Evolutionary conservation across 768 basidiomycete genomes (phyloP).

Genomic region (Fomitopsis pulvina): DNA sequence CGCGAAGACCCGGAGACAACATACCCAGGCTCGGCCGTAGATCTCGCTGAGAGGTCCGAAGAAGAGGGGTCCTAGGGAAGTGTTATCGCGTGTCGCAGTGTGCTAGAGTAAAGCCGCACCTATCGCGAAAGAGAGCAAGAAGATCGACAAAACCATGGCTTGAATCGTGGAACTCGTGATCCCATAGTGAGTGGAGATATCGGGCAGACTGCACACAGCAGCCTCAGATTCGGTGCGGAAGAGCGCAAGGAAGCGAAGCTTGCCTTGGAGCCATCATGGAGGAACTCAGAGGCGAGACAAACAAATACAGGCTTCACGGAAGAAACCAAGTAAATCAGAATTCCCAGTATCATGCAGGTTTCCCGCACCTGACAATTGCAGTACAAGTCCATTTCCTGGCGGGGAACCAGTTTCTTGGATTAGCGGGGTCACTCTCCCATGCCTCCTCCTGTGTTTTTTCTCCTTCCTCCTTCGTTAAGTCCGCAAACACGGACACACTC

Average conservation of each 20-base stretch:
- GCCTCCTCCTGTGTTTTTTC: slow-evolving; percentile 37
- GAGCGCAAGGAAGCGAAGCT: neutral
- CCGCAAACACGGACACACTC: no score
- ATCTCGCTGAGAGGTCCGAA: slow-evolving; percentile 66
- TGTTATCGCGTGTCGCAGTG: no score
- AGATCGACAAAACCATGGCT: slow-evolving; percentile 55
- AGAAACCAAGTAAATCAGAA: no score
- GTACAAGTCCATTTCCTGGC: slow-evolving; percentile 54
- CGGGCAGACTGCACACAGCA: slow-evolving; percentile 35
- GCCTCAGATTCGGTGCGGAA: neutral
- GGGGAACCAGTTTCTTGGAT: slow-evolving; percentile 61
- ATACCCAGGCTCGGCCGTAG: slow-evolving; percentile 65
- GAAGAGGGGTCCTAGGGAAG: slow-evolving; percentile 38
- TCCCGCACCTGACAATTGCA: slow-evolving; percentile 34
- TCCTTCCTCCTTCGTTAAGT: slow-evolving; percentile 19
- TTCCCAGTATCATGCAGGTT: no score
- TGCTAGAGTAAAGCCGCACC: no score
- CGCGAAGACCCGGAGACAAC: neutral
- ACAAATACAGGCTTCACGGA: slow-evolving; percentile 54
- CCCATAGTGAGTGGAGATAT: slow-evolving; percentile 44
- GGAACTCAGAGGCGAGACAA: slow-evolving; percentile 40
- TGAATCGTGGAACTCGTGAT: slow-evolving; percentile 46
- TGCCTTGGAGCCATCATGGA: slow-evolving; percentile 61
- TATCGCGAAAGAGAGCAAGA: slow-evolving; percentile 56
- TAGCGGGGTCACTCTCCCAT: slow-evolving; percentile 53